A percentile compares a stretch with the other conserved stretches of the same genome.
phyloP scores from a whole-genome alignment of 2,329 filamentous ascomycete species.

The Exophiala bonariae region DNA sequence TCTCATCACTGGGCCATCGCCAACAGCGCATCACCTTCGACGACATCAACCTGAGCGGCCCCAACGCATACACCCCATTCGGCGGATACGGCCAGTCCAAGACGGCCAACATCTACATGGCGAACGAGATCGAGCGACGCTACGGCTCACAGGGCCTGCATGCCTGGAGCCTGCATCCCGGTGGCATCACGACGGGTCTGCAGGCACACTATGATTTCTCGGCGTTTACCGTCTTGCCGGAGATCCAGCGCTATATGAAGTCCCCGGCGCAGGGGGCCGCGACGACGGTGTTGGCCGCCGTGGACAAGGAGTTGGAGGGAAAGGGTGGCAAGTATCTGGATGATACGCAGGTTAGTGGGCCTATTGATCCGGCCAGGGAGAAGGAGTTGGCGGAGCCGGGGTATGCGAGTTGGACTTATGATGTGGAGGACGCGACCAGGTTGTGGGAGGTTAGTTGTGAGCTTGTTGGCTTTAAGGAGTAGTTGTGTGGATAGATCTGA shows the following conservation, averaged over 20 bases:
- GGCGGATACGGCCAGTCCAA: constrained; percentile 51
- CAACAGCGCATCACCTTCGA: constrained; percentile 34
- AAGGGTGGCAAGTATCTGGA: constrained; percentile 32
- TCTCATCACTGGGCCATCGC: constrained; percentile 47
- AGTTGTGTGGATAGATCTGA: background rate
- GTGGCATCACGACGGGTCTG: constrained; percentile 41
- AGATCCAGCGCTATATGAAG: constrained; percentile 31
- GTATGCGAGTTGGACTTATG: constrained; percentile 22
- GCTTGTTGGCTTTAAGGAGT: constrained; percentile 18
- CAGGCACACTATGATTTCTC: constrained; percentile 18
- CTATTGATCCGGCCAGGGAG: constrained; percentile 8
- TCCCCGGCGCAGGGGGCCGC: constrained; percentile 38
- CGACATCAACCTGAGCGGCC: constrained; percentile 42
- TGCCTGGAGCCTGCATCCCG: constrained; percentile 46
- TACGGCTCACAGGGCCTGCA: constrained; percentile 47
- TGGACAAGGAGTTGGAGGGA: constrained; percentile 30
- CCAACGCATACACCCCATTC: constrained; percentile 34
- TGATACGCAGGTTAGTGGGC: constrained; percentile 23
- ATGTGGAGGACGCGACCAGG: constrained; percentile 19
- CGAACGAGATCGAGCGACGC: constrained; percentile 51
- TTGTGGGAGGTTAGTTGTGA: constrained; percentile 21
- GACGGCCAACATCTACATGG: constrained; percentile 51
- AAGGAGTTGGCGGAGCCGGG: constrained; percentile 6
- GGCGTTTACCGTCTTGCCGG: constrained; percentile 21
- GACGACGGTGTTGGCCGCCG: constrained; percentile 32